Conservation (phyloP, 2,329 filamentous ascomycete species). For the Alternaria arborescens region DNA sequence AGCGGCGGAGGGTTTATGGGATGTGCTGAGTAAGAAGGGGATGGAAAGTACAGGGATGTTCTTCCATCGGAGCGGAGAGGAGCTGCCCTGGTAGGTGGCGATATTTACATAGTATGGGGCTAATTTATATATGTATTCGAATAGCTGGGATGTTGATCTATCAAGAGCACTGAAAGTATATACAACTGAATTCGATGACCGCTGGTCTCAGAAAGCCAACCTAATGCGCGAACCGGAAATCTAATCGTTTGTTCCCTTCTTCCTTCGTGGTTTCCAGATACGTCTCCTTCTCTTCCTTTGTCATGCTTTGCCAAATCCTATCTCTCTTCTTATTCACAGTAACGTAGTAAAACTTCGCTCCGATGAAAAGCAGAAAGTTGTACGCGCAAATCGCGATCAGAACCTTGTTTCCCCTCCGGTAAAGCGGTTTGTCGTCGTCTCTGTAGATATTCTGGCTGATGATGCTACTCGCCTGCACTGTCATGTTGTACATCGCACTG, state of each 20-base stretch:
- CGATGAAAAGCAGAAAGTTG: constrained; percentile 61
- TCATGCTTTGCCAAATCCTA: constrained; percentile 44
- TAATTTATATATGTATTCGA: background rate
- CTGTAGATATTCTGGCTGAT: constrained; percentile 60
- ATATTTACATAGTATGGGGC: background rate
- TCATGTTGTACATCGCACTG: constrained; percentile 56
- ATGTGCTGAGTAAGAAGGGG: background rate
- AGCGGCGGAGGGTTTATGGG: background rate
- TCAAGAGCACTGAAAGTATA: background rate
- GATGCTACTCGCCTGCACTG: constrained; percentile 43
- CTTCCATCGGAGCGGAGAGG: background rate
- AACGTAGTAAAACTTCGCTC: constrained; percentile 64
- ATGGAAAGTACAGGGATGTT: background rate
- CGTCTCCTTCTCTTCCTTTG: constrained; percentile 43
- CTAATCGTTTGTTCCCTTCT: constrained; percentile 49
- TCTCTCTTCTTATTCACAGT: constrained; percentile 56
- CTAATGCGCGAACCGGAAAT: constrained; percentile 19
- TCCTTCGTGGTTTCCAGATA: constrained; percentile 50
- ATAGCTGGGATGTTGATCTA: background rate
- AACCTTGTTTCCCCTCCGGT: constrained; percentile 63
- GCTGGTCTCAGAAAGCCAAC: background rate
- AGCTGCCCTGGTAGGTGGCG: background rate
- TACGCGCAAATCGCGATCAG: constrained; percentile 61
- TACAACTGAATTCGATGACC: background rate
- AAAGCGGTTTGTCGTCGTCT: constrained; percentile 60